Percentiles rank a stretch among this genome's conserved stretches.
These are phyloP conservation scores for Populus simonii DNA, from an alignment of 345 rosid genomes.

Conservation along the genomic window DNA sequence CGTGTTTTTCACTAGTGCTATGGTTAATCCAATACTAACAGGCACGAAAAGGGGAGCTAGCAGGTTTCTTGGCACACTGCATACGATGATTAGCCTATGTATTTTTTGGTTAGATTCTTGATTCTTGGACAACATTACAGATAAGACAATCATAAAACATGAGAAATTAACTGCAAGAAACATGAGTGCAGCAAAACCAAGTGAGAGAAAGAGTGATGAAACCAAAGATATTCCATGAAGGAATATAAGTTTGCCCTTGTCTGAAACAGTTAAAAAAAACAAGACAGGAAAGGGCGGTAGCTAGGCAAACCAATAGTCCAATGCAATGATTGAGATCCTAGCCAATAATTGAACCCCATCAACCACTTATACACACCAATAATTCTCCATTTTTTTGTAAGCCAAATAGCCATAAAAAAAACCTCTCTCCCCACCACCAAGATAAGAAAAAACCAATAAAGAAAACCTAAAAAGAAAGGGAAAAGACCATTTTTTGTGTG, in stretches of 20 bases:
- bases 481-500: not conserved
- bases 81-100: too few species aligned
- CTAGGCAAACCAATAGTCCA: conserved; percentile 22
- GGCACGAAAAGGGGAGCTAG: not conserved
- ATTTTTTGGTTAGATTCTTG: not conserved
- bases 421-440: not conserved
- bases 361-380: conserved; percentile 26
- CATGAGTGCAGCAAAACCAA: not conserved
- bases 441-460: not conserved
- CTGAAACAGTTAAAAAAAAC: conserved; percentile 25
- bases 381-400: conserved; percentile 24
- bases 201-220: not conserved
- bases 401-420: not conserved
- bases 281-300: not conserved
- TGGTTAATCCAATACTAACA: not conserved
- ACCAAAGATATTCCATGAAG: conserved; percentile 9
- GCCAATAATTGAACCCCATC: conserved; percentile 45
- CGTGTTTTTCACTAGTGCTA: not conserved
- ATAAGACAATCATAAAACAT: not conserved
- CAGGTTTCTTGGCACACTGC: not conserved
- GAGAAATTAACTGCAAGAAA: not conserved
- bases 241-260: conserved; percentile 6
- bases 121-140: not conserved
- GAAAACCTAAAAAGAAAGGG: not conserved
- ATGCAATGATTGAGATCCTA: conserved; percentile 45